These are phyloP conservation scores for Olyra latifolia DNA, from an alignment of 176 grass and related monocot genomes.

Conservation along the genomic window DNA sequence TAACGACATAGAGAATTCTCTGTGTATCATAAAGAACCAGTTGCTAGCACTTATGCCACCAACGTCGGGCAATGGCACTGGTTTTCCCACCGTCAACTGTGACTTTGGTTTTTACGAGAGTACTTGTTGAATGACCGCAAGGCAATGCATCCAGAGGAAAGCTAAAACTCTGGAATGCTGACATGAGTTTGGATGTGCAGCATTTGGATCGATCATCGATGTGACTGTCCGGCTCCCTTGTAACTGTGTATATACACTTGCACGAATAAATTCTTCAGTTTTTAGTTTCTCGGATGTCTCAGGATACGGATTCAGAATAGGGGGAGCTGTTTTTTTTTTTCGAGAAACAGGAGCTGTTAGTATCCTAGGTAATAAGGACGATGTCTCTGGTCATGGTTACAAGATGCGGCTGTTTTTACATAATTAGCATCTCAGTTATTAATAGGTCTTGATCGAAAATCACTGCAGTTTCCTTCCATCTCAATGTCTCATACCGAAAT, in stretches of 20 bases:
- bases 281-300: neutral
- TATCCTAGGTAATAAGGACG: neutral
- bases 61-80: conserved; percentile 10
- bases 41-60: conserved; percentile 79
- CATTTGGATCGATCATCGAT: conserved; percentile 8
- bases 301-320: conserved; percentile 20
- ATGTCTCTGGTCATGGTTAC: neutral
- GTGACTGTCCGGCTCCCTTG: conserved; percentile 8
- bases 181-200: conserved; percentile 20
- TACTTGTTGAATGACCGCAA: neutral
- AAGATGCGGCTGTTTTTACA: neutral
- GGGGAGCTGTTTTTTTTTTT: neutral
- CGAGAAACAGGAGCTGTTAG: too few relatives aligned
- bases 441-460: neutral
- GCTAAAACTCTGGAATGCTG: neutral
- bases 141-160: conserved; percentile 8
- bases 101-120: neutral
- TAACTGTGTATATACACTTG: conserved; percentile 31
- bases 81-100: neutral
- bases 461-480: neutral
- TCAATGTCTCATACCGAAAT: neutral
- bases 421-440: neutral
- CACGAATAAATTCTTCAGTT: conserved; percentile 18
- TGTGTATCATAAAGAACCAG: conserved; percentile 55
- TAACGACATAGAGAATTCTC: conserved; percentile 50